Conservation (phyloP, 2,329 filamentous ascomycete genomes). For the Nigrospora osmanthi region DNA sequence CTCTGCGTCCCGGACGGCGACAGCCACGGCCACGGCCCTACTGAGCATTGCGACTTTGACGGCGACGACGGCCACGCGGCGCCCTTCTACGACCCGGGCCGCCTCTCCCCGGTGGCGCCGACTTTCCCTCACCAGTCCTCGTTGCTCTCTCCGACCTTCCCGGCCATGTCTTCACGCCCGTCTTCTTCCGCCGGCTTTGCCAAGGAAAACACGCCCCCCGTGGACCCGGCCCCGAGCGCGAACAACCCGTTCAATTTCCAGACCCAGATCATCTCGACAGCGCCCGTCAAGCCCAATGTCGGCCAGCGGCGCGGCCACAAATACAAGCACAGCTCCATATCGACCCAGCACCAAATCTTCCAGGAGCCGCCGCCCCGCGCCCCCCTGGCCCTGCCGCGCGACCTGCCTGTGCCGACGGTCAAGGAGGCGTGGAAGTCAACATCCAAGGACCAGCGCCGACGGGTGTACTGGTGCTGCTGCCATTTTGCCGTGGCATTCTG, state of each 20-base stretch:
- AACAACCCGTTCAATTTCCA: conserved; percentile 90
- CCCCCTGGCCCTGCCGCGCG: conserved; percentile 82
- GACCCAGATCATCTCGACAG: conserved; percentile 68
- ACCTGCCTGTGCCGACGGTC: conserved; percentile 82
- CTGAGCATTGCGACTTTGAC: conserved; percentile 2
- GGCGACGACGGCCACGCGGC: conserved; percentile 3
- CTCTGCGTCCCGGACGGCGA: conserved; percentile 9
- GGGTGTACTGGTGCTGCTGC: conserved; percentile 83
- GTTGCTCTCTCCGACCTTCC: conserved; percentile 5
- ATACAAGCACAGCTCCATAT: conserved; percentile 96
- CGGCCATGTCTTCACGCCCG: conserved; percentile 15
- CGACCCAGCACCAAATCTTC: conserved; percentile 84
- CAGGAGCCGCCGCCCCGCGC: conserved; percentile 82
- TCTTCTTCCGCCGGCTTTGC: conserved; percentile 12
- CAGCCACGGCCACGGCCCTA: not conserved
- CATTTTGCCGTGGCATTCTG: conserved; percentile 78
- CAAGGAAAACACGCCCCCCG: conserved; percentile 20
- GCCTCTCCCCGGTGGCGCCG: conserved; percentile 20
- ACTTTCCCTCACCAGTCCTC: conserved; percentile 15
- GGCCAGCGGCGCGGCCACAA: conserved; percentile 91
- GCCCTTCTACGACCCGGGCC: conserved; percentile 20
- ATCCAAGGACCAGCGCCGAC: conserved; percentile 75
- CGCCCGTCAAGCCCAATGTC: conserved; percentile 74
- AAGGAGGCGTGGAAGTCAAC: conserved; percentile 85
- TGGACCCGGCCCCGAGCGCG: conserved; percentile 21